Conservation (phyloP, 495 filamentous ascomycete genomes). For the Jackrogersella multiformis region DNA sequence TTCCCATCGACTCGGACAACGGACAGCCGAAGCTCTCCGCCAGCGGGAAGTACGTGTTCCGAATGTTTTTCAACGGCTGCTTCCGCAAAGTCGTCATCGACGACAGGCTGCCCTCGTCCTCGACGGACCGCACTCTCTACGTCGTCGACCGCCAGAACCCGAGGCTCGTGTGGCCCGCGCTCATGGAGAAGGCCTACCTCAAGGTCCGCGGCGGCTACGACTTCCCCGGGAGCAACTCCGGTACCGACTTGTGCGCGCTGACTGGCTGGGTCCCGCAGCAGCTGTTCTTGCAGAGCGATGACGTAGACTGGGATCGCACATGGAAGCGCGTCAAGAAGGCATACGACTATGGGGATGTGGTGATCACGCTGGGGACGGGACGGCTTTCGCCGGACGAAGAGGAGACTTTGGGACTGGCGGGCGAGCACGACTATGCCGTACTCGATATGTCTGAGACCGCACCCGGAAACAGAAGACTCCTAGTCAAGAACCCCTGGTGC, state of each 20-base stretch:
- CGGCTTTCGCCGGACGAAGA: slow-evolving; percentile 77
- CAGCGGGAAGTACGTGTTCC: slow-evolving; percentile 90
- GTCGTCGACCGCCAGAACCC: slow-evolving; percentile 89
- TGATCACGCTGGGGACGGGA: slow-evolving; percentile 91
- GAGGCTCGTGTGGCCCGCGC: slow-evolving; percentile 83
- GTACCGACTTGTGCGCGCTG: slow-evolving; percentile 88
- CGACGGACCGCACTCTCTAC: slow-evolving; percentile 76
- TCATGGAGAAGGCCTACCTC: slow-evolving; percentile 97
- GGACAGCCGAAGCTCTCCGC: slow-evolving; percentile 67
- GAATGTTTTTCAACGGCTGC: slow-evolving; percentile 94
- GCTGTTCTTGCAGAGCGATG: slow-evolving; percentile 85
- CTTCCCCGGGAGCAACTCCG: slow-evolving; percentile 98
- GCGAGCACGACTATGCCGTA: slow-evolving; percentile 94
- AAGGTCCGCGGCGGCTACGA: slow-evolving; percentile 97
- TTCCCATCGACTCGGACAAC: slow-evolving; percentile 70
- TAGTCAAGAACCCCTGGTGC: slow-evolving; percentile 97
- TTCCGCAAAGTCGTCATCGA: slow-evolving; percentile 89
- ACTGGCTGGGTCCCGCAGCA: slow-evolving; percentile 98
- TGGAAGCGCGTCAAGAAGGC: slow-evolving; percentile 82
- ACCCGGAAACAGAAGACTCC: slow-evolving; percentile 68
- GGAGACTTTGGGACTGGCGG: slow-evolving; percentile 78
- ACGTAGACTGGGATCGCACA: slow-evolving; percentile 73
- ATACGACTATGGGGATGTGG: slow-evolving; percentile 80
- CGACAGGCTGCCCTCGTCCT: slow-evolving; percentile 84
- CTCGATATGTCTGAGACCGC: slow-evolving; percentile 74